phyloP scores from a whole-genome alignment of 352 stramenopile species.

The Peronospora destructor region DNA sequence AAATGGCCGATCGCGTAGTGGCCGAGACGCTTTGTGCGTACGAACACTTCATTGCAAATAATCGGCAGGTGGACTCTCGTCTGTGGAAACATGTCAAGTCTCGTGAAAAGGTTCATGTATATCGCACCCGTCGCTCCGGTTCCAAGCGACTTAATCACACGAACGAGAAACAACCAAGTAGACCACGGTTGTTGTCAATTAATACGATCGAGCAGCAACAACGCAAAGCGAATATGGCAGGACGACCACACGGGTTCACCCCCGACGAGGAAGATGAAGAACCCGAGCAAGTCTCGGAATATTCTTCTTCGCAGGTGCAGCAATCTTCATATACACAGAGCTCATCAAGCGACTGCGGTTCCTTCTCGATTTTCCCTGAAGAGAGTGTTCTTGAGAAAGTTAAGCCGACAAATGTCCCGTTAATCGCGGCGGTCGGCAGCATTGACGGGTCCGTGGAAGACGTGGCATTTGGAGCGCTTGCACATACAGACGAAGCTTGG shows the following conservation, averaged over 20 bases:
- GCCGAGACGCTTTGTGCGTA: constrained; percentile 49
- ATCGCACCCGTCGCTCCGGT: constrained; percentile 38
- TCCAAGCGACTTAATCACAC: constrained; percentile 15
- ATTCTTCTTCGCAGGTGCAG: constrained; percentile 13
- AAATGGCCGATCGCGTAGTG: constrained; percentile 51
- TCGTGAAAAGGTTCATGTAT: constrained; percentile 53
- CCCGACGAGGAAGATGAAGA: constrained; percentile 20
- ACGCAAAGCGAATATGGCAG: constrained; percentile 15
- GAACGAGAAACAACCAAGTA: constrained; percentile 29
- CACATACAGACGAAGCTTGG: constrained; percentile 32
- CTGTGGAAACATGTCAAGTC: constrained; percentile 55
- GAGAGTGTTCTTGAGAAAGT: constrained; percentile 33
- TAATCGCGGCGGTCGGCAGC: constrained; percentile 30
- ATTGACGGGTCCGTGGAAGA: constrained; percentile 41
- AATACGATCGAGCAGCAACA: constrained; percentile 34
- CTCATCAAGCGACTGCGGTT: constrained; percentile 36
- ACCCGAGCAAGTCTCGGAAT: constrained; percentile 8
- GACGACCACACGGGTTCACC: constrained; percentile 22
- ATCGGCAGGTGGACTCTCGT: constrained; percentile 30
- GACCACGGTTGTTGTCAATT: constrained; percentile 39
- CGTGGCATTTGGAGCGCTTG: constrained; percentile 37
- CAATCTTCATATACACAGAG: constrained; percentile 24
- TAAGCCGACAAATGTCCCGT: constrained; percentile 30
- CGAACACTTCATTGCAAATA: constrained; percentile 39
- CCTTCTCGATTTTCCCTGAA: constrained; percentile 32